Percentiles rank a stretch among this genome's conserved stretches.
Evolutionary conservation across 2,329 filamentous ascomycete species (phyloP).

Genomic region (Tolypocladium amazonense): DNA sequence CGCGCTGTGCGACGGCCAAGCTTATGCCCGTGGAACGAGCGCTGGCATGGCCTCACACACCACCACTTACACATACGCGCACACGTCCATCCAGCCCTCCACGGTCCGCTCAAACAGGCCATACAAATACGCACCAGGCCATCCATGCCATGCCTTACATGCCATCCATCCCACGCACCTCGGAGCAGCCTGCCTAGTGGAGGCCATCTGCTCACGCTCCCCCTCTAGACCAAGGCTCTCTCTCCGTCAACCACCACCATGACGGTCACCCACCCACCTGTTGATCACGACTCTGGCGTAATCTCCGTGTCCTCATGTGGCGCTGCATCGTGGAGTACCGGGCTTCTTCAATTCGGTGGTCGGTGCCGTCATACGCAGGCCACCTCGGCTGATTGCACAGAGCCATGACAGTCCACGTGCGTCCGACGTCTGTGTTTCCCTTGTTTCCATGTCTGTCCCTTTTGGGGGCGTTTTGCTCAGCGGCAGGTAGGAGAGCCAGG

Average conservation of each 20-base stretch:
- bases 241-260: background rate
- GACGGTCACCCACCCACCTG: background rate
- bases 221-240: background rate
- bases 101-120: background rate
- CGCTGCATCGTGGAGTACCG: background rate
- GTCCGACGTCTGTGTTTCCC: background rate
- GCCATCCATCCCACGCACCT: background rate
- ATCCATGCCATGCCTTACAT: background rate
- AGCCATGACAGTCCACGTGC: background rate
- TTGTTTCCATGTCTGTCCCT: background rate
- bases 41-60: background rate
- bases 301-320: background rate
- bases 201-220: background rate
- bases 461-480: background rate
- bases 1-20: background rate
- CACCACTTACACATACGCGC: background rate
- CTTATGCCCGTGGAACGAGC: background rate
- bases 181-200: background rate
- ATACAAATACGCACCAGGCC: background rate
- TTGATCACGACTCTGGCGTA: background rate
- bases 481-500: background rate
- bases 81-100: background rate
- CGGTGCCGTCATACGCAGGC: background rate
- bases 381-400: background rate
- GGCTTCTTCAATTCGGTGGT: background rate